Base-by-base conservation (phyloP, 2,329 filamentous ascomycete genomes). In the Conoideocrella luteorostrata region DNA sequence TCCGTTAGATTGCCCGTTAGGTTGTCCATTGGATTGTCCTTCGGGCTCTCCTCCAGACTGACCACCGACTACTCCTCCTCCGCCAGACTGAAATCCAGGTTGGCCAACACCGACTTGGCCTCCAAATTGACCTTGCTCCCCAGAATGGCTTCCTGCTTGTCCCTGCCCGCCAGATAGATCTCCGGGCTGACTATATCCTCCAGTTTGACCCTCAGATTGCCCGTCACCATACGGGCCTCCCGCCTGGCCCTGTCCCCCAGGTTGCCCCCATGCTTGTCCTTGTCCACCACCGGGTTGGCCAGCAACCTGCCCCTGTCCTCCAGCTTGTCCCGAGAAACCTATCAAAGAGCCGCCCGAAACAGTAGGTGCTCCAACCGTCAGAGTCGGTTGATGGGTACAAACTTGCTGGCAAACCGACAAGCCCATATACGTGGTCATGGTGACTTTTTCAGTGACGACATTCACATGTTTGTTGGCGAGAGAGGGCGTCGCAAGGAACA, bases 401-500 rank as follows among this genome's bases (percentile, higher is more conserved):
- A 5, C 23, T 11, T 32, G 17, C 13, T n/a, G 32, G n/a, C 43
- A 45, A 15, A 22, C 23, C 18, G 18, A 24, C 12, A 41, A 17
- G 18, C 41, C 43, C 22, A 24, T 6, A 11, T 45, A 41, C 15
- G 38, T 32, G 4, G 38, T 45, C 20, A 41, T 22, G 17, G 24
- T 38, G 24, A 41, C 32, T 4, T 12, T 6, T 10, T 38, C 5
- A 15, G 18, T 33, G 22, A 32, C 38, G 9, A 32, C 17, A 23
- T 41, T n/a, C n/a, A n/a, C 24, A 4, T 21, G 12, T n/a, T 21
- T 7, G 12, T 18, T 18, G 24, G 32, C 34, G 24, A 39, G 2
- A 35, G 38, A 34, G 5, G 43, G 38, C 23, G 43, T 29, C 13
- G 38, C 26, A 13, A 28, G n/a, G 5, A 45, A 33, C 17, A 45